phyloP scores from a whole-genome alignment of 2,329 filamentous ascomycete genomes.

The Colletotrichum magnum region DNA sequence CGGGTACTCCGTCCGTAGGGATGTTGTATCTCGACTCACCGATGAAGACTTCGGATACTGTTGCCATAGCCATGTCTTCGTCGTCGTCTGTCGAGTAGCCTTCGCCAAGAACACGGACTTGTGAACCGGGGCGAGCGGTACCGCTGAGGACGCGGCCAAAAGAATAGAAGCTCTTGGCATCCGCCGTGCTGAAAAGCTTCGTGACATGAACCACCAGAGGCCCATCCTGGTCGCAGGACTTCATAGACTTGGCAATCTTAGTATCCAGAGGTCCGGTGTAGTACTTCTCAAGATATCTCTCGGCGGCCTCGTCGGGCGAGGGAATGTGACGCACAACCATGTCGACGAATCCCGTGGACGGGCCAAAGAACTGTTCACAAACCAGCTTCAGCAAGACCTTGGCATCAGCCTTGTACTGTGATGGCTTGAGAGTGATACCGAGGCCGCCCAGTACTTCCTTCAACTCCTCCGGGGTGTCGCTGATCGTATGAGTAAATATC shows the following conservation, averaged over 20 bases:
- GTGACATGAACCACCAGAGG: conserved; percentile 93
- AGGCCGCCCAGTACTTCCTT: conserved; percentile 83
- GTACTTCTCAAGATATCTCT: conserved; percentile 83
- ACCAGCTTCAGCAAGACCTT: conserved; percentile 90
- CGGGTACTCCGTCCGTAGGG: conserved; percentile 90
- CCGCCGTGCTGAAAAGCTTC: conserved; percentile 90
- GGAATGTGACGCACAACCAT: conserved; percentile 94
- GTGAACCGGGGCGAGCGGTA: conserved; percentile 83
- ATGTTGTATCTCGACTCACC: conserved; percentile 95
- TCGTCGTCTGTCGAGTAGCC: conserved; percentile 97
- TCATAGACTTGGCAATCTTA: conserved; percentile 84
- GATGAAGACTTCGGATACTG: conserved; percentile 89
- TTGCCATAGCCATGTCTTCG: conserved; percentile 94
- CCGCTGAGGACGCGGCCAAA: conserved; percentile 95
- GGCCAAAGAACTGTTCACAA: conserved; percentile 95
- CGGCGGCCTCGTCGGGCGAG: conserved; percentile 84
- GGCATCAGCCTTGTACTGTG: conserved; percentile 91
- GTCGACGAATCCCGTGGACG: conserved; percentile 91
- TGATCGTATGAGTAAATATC: conserved; percentile 94
- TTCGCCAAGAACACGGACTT: conserved; percentile 93
- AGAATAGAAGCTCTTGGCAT: conserved; percentile 92
- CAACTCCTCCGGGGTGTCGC: conserved; percentile 87
- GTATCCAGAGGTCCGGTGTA: conserved; percentile 93
- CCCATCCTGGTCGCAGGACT: conserved; percentile 87
- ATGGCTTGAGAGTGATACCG: conserved; percentile 90